Conservation (phyloP, 192 early-diverging fungal species). For the Gigaspora rosea region DNA sequence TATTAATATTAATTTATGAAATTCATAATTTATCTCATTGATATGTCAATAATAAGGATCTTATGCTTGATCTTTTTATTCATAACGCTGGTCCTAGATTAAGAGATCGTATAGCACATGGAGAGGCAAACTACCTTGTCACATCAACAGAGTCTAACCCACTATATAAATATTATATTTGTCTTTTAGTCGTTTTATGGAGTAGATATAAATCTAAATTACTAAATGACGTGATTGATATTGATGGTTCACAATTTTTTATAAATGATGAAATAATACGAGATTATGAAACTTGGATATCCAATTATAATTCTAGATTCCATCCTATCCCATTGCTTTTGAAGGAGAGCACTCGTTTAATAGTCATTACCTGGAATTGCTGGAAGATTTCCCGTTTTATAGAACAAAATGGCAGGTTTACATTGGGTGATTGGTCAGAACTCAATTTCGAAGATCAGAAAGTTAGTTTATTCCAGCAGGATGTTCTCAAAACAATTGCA, state of each 20-base stretch:
- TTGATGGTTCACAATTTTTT: background rate
- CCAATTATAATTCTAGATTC: slow-evolving; percentile 20
- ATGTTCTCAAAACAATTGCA: background rate
- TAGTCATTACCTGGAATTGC: slow-evolving; percentile 14
- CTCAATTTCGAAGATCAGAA: background rate
- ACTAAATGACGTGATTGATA: background rate
- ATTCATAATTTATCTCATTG: background rate
- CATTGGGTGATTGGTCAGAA: background rate
- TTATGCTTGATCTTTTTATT: slow-evolving; percentile 34
- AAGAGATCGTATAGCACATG: slow-evolving; percentile 31
- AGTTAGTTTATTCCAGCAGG: background rate
- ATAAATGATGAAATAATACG: background rate
- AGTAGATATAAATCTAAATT: slow-evolving; percentile 1
- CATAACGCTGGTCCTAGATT: slow-evolving; percentile 24
- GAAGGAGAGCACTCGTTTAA: background rate
- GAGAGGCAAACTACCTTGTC: slow-evolving; percentile 27
- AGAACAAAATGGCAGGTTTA: background rate
- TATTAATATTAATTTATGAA: background rate
- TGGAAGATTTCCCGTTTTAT: slow-evolving; percentile 12
- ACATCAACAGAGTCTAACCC: background rate
- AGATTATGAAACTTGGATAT: slow-evolving; percentile 19
- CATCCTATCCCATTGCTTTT: slow-evolving; percentile 13
- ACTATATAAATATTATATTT: slow-evolving; percentile 12
- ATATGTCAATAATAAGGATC: slow-evolving; percentile 10
- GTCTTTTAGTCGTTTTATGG: slow-evolving; percentile 24